Evolutionary conservation across 139 green algal species (phyloP).

Genomic region (Nannochloris sp.): DNA sequence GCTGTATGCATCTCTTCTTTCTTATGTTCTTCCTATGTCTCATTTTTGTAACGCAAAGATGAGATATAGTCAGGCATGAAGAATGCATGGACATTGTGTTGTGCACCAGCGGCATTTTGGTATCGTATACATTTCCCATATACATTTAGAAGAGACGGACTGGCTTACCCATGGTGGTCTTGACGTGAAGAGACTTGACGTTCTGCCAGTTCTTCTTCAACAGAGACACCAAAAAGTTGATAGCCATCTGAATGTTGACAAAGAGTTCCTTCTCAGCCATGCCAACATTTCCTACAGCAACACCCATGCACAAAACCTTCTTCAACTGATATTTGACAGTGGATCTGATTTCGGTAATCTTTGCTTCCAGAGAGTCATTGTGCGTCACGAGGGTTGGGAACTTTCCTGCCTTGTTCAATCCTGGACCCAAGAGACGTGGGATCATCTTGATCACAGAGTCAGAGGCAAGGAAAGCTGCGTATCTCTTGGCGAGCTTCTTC

Average conservation of each 20-base stretch:
- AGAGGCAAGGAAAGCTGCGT: constrained; percentile 93
- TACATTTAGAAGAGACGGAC: constrained; percentile 83
- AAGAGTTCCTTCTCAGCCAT: constrained; percentile 84
- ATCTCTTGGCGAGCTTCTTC: constrained; percentile 96
- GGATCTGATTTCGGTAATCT: constrained; percentile 83
- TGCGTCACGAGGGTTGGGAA: constrained; percentile 86
- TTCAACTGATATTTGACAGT: constrained; percentile 99
- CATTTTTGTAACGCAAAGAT: no score
- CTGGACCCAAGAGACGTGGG: constrained; percentile 90
- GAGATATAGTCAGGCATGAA: not conserved
- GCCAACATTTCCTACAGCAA: constrained; percentile 88
- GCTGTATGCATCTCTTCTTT: no score
- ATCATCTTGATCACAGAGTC: constrained; percentile 99
- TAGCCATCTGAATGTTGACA: constrained; percentile 71
- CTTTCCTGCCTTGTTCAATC: constrained; percentile 99
- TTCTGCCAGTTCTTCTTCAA: constrained; percentile 99
- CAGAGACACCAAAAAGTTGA: constrained; percentile 99
- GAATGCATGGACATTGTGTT: not conserved
- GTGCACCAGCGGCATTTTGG: constrained; percentile 10
- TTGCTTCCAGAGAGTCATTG: constrained; percentile 73
- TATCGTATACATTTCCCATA: constrained; percentile 6
- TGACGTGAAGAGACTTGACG: constrained; percentile 93
- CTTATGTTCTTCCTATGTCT: no score
- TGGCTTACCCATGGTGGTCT: constrained; percentile 94
- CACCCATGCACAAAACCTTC: constrained; percentile 98